These are phyloP conservation scores for Jaminaea rosea DNA, from an alignment of 1,284 basidiomycete genomes.

Conservation along the genomic window DNA sequence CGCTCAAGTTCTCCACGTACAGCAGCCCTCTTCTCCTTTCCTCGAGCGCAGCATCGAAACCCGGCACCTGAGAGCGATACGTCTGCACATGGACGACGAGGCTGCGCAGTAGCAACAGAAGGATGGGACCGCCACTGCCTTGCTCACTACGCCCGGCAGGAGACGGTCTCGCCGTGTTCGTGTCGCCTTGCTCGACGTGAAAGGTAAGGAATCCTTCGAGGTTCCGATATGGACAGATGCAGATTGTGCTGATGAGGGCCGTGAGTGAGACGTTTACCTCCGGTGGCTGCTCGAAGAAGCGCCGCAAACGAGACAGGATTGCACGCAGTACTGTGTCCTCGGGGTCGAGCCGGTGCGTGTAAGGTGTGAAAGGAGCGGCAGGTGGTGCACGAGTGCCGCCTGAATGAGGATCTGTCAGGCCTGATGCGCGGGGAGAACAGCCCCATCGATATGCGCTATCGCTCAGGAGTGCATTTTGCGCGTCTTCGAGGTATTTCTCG, in stretches of 20 bases:
- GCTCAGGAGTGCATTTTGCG: constrained; percentile 53
- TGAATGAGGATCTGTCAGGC: no score
- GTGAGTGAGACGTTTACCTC: constrained; percentile 82
- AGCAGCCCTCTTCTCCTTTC: constrained; percentile 81
- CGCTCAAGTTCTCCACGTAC: constrained; percentile 84
- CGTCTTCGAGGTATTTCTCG: constrained; percentile 72
- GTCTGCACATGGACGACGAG: constrained; percentile 55
- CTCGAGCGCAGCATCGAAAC: constrained; percentile 73
- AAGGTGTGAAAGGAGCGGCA: no score
- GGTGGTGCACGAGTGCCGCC: no score
- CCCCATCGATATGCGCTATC: constrained; percentile 21
- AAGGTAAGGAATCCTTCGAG: constrained; percentile 69
- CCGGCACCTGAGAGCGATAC: constrained; percentile 63
- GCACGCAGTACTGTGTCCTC: constrained; percentile 67
- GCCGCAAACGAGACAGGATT: constrained; percentile 62
- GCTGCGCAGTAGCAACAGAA: constrained; percentile 20
- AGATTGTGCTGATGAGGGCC: constrained; percentile 67
- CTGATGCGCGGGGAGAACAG: constrained; percentile 3
- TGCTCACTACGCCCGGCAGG: background rate
- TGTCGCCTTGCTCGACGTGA: constrained; percentile 4
- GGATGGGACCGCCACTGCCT: constrained; percentile 3
- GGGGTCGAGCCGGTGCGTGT: constrained; percentile 60
- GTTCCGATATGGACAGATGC: constrained; percentile 72
- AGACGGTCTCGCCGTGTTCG: background rate
- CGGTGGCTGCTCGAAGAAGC: constrained; percentile 74